A percentile compares a stretch with the other conserved stretches of the same genome.
phyloP scores from a whole-genome alignment of 2,329 filamentous ascomycete species.

The Hymenotorrendiella dingleyae region DNA sequence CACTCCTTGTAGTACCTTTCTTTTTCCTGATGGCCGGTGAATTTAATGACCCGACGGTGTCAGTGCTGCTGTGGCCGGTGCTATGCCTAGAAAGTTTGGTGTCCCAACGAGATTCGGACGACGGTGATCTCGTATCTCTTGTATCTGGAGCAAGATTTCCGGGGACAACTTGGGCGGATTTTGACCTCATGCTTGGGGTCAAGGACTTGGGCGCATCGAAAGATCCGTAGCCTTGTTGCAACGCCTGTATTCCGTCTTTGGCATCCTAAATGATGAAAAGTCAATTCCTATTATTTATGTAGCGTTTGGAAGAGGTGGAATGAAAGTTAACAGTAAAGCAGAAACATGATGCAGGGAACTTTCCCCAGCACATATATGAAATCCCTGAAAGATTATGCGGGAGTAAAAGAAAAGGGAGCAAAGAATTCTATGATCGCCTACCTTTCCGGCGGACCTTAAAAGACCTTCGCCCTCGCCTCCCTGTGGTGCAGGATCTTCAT shows the following conservation, averaged over 20 bases:
- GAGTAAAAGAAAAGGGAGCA: no score
- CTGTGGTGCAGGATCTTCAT: constrained; percentile 35
- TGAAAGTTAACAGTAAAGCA: no score
- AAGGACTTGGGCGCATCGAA: constrained; percentile 20
- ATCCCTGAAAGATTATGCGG: no score
- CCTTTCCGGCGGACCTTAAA: constrained; percentile 46
- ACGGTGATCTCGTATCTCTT: constrained; percentile 3
- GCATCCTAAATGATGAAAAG: no score
- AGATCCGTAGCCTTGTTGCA: constrained; percentile 50
- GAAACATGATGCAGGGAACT: no score
- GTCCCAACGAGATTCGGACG: background rate
- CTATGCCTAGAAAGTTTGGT: constrained; percentile 12
- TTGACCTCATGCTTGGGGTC: constrained; percentile 1
- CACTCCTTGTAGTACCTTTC: constrained; percentile 55
- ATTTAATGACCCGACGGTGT: constrained; percentile 26
- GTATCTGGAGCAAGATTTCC: background rate
- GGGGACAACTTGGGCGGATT: background rate
- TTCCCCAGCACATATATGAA: no score
- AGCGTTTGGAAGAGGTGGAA: no score
- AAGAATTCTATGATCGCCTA: no score
- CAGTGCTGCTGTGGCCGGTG: constrained; percentile 24
- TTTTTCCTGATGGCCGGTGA: constrained; percentile 30
- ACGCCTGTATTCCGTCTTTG: constrained; percentile 59
- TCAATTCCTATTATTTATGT: no score
- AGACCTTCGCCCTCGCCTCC: constrained; percentile 49